Percentiles rank a stretch among this genome's conserved stretches.
These are phyloP conservation scores for Goffeauzyma gilvescens DNA, from an alignment of 768 basidiomycete species.

Conservation along the genomic window DNA sequence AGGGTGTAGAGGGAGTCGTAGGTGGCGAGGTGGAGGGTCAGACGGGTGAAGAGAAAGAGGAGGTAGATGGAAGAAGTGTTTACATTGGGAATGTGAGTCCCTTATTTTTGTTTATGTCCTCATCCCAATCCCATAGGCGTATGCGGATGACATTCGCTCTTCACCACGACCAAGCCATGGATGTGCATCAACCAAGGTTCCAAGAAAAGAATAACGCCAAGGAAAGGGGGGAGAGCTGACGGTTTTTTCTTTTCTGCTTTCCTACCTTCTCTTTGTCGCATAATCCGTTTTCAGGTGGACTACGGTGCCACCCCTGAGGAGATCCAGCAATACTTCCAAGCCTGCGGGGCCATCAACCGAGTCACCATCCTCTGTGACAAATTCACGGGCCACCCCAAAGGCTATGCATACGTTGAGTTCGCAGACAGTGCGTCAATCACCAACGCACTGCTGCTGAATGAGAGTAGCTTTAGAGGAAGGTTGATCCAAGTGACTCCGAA, in stretches of 20 bases:
- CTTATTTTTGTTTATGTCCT: background rate
- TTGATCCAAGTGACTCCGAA: slow-evolving; percentile 65
- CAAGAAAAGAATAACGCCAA: background rate
- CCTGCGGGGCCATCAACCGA: slow-evolving; percentile 93
- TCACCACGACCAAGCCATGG: background rate
- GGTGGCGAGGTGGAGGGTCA: slow-evolving; percentile 69
- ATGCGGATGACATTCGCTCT: background rate
- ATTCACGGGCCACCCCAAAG: slow-evolving; percentile 98
- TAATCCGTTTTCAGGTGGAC: slow-evolving; percentile 51
- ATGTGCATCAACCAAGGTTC: background rate
- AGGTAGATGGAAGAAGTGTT: slow-evolving; percentile 67
- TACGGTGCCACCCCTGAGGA: slow-evolving; percentile 94
- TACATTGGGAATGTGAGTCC: slow-evolving; percentile 90
- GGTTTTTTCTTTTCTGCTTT: slow-evolving; percentile 1
- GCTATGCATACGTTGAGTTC: slow-evolving; percentile 99
- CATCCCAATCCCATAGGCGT: background rate
- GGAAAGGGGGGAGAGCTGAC: background rate
- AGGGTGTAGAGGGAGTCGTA: slow-evolving; percentile 38
- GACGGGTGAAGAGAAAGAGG: slow-evolving; percentile 61
- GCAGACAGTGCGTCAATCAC: slow-evolving; percentile 79
- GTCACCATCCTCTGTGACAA: slow-evolving; percentile 99
- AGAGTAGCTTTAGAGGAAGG: slow-evolving; percentile 83
- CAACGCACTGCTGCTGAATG: slow-evolving; percentile 79
- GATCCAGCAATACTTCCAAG: slow-evolving; percentile 89
- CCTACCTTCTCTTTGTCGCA: background rate